Conservation (phyloP, 768 basidiomycete species). For the Lactarius vividus region DNA sequence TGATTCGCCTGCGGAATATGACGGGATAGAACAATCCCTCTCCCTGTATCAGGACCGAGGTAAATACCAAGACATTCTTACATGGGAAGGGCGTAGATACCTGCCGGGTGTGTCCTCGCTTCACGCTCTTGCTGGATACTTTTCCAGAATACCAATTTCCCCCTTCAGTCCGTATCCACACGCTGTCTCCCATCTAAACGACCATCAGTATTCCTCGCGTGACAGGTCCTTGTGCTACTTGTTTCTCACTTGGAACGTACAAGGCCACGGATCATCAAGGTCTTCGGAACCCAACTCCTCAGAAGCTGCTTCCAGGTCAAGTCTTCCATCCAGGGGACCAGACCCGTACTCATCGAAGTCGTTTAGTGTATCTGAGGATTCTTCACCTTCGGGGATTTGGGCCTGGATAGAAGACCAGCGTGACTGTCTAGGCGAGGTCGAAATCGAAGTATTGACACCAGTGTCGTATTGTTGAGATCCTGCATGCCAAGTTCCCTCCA, state of each 20-base stretch:
- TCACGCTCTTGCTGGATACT: conserved; percentile 22
- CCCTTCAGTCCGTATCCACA: conserved; percentile 27
- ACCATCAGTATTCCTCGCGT: conserved; percentile 1
- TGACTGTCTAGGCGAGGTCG: not conserved
- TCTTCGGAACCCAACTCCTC: conserved; percentile 21
- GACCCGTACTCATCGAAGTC: not conserved
- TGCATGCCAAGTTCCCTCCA: not conserved
- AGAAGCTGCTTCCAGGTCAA: conserved; percentile 12
- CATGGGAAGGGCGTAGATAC: conserved; percentile 5
- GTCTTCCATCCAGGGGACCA: conserved; percentile 1
- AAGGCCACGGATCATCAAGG: conserved; percentile 28
- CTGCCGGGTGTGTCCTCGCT: conserved; percentile 23
- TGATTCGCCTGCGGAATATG: conserved; percentile 22
- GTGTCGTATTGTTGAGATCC: not conserved
- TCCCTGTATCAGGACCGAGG: conserved; percentile 6
- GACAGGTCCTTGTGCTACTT: not conserved
- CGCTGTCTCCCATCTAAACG: conserved; percentile 20
- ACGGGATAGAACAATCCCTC: conserved; percentile 26
- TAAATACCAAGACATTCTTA: not conserved
- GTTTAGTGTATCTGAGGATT: conserved; percentile 1
- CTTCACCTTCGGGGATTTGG: not conserved
- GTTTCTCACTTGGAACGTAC: conserved; percentile 22
- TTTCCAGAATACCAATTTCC: conserved; percentile 25
- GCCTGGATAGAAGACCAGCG: conserved; percentile 1
- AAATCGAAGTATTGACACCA: not conserved